Conservation (phyloP, 768 basidiomycete genomes). For the Stropharia rugosoannulata region DNA sequence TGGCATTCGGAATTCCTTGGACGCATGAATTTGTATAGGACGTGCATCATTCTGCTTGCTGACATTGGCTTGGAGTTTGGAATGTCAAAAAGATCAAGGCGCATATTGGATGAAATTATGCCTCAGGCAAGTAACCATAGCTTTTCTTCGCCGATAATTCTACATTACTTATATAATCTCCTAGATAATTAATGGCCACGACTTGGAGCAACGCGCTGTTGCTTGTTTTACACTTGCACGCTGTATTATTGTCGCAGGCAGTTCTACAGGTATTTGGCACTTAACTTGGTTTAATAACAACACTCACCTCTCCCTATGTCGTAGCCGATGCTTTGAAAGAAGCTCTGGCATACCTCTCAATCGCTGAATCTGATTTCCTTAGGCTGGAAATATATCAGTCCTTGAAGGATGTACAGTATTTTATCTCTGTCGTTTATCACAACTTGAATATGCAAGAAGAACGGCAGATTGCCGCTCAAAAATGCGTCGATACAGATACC, state of each 20-base stretch:
- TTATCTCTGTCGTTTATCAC: constrained; percentile 69
- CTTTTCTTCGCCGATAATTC: neutral
- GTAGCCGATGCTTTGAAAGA: constrained; percentile 47
- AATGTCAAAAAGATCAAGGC: constrained; percentile 62
- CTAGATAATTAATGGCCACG: constrained; percentile 69
- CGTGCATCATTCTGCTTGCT: constrained; percentile 69
- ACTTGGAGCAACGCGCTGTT: constrained; percentile 74
- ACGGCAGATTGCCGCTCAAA: constrained; percentile 52
- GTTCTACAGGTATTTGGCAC: constrained; percentile 39
- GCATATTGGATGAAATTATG: constrained; percentile 75
- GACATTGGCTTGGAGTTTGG: constrained; percentile 79
- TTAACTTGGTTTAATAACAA: neutral
- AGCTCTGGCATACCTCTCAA: constrained; percentile 58
- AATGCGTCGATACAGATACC: constrained; percentile 46
- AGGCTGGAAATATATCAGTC: constrained; percentile 58
- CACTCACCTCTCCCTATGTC: neutral
- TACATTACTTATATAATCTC: neutral
- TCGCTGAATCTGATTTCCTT: constrained; percentile 66
- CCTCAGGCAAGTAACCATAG: constrained; percentile 57
- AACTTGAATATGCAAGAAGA: constrained; percentile 57
- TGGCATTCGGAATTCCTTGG: constrained; percentile 83
- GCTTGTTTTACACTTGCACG: constrained; percentile 74
- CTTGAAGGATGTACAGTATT: constrained; percentile 68
- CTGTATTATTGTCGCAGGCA: constrained; percentile 64
- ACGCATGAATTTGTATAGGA: constrained; percentile 64